These are phyloP conservation scores for Neophaeococcomyces mojaviensis DNA, from an alignment of 2,329 filamentous ascomycete genomes.

Conservation along the genomic window DNA sequence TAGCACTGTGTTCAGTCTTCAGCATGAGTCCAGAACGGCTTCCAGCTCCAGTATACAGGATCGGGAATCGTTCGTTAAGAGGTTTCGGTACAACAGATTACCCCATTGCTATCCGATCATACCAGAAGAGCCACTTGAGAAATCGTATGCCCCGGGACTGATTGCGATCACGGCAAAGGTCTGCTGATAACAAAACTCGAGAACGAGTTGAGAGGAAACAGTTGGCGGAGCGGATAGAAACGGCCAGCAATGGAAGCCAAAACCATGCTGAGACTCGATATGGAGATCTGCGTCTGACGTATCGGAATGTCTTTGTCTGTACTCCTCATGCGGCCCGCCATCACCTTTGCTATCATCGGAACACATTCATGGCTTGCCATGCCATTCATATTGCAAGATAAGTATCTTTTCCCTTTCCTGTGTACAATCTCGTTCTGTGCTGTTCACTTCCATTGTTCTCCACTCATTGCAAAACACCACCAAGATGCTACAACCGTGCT, in stretches of 20 bases:
- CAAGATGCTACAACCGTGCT: constrained; percentile 1
- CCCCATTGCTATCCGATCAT: too few species aligned
- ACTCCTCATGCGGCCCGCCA: too few species aligned
- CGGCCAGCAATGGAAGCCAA: constrained; percentile 4
- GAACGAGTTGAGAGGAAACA: too few species aligned
- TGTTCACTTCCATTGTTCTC: background rate
- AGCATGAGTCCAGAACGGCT: too few species aligned
- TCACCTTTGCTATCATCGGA: constrained; percentile 1
- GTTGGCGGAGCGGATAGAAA: constrained; percentile 1
- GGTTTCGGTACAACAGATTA: too few species aligned
- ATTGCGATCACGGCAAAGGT: too few species aligned
- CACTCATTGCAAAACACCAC: background rate
- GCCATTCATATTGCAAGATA: constrained; percentile 1
- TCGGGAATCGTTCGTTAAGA: too few species aligned
- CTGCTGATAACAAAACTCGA: too few species aligned
- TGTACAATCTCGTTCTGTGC: background rate
- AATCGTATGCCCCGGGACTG: too few species aligned
- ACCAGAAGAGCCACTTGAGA: too few species aligned
- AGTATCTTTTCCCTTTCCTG: background rate
- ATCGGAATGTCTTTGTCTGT: background rate
- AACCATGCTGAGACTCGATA: background rate
- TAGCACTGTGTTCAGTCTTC: too few species aligned
- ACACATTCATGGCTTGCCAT: background rate
- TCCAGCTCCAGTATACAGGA: too few species aligned
- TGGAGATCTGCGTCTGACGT: constrained; percentile 5